Percentiles rank a stretch among this genome's conserved stretches.
Conservation (phyloP, 805 yeast species). For the Grigorovia jiainica region DNA sequence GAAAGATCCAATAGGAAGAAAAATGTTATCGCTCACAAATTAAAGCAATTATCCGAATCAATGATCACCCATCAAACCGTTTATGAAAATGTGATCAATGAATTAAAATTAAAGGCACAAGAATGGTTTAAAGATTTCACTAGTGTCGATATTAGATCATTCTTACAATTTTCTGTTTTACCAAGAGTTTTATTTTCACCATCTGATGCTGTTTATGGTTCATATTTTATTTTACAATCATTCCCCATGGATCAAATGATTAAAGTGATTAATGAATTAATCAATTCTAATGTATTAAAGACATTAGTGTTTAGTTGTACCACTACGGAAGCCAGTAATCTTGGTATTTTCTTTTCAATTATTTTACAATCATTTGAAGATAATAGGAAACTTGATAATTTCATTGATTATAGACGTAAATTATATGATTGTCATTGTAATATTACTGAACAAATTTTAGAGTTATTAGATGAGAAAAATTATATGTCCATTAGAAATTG, state of each 20-base stretch:
- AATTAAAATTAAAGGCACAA: constrained; percentile 6
- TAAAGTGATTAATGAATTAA: constrained; percentile 36
- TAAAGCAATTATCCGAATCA: constrained; percentile 13
- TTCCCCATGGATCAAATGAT: constrained; percentile 37
- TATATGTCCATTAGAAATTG: constrained; percentile 77
- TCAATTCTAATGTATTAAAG: constrained; percentile 39
- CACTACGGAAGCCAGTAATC: constrained; percentile 67
- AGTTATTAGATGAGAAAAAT: constrained; percentile 30
- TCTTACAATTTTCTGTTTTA: constrained; percentile 56
- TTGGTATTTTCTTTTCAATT: constrained; percentile 64
- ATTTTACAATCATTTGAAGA: constrained; percentile 39
- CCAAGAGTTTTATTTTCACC: constrained; percentile 76
- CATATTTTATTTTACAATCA: constrained; percentile 48
- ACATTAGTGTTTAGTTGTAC: constrained; percentile 63
- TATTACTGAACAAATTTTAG: constrained; percentile 30
- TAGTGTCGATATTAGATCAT: constrained; percentile 21
- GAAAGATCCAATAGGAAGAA: constrained; percentile 13
- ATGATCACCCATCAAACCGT: constrained; percentile 16
- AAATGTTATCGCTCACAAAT: constrained; percentile 7
- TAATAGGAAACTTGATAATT: constrained; percentile 31
- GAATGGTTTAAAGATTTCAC: constrained; percentile 13
- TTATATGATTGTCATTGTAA: constrained; percentile 47
- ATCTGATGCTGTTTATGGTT: constrained; percentile 66
- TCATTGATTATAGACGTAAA: constrained; percentile 27
- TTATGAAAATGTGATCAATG: constrained; percentile 7